Base-by-base conservation (phyloP, 768 basidiomycete genomes). In the Hypsizygus marmoreus region DNA sequence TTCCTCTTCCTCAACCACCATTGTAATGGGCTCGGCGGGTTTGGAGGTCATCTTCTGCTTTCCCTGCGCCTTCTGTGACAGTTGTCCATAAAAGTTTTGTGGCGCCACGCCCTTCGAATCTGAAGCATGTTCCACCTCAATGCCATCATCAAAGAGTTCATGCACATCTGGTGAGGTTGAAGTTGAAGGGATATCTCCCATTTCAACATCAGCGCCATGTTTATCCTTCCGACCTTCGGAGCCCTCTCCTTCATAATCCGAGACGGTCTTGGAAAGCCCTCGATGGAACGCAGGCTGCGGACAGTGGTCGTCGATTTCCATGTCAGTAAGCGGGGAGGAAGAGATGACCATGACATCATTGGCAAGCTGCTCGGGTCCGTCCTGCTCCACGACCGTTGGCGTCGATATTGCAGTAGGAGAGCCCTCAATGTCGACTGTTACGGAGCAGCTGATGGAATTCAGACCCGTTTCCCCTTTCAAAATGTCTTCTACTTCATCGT, bases 401-500 rank as follows among this genome's bases (percentile, higher is more conserved):
- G 42, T 32, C 7, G 23, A 41, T 14, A 45, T 50, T 26, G 28
- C 10, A 2, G 43, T 34, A 10, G 45, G 26, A 8, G 53, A 48
- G 35, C 43, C 35, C 28, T 41, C 25, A n/a, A 45, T 43, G 14
- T 45, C 35, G 19, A 50, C 22, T 20, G 47, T 54, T 30, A 62
- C 47, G 11, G 59, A 57, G 46, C 67, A 67, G 6, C 8, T 48
- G 49, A 12, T 64, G 55, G 30, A 67, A 63, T 17, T 59, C 11
- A 69, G 60, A 46, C 61, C 54, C 11, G 32, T 30, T 7, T 29
- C 43, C 11, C 40, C 34, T n/a, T 20, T 41, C 16, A 54, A 29
- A 11, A 20, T 42, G 29, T 50, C 47, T 53, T 72, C 68, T 16
- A 69, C 64, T 49, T 66, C 67, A 29, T 40, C 59, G 49, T 70